Evolutionary conservation across 1,284 basidiomycete species (phyloP), one percentile per base, ranked within the genome.

Genomic region (Thelephora terrestris): DNA sequence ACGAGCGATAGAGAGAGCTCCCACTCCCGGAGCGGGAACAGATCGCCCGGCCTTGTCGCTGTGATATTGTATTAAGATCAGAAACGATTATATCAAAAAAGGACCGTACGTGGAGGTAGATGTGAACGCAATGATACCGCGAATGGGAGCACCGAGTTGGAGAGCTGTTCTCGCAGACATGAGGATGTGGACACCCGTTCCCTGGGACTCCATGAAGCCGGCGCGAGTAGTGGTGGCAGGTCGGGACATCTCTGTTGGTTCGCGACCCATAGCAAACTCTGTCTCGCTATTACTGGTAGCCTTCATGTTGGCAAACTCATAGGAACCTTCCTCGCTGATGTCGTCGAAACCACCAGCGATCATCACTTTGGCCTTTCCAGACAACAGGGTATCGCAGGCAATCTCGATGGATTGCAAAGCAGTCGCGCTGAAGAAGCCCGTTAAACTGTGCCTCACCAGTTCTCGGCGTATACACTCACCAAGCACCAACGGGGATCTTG

Each of bases 221-320:
- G 92, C 78, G 63, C 96, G 90, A 57, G 93, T 98, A 21, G 87
- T 91, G 5, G 95, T 98, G 36, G 94, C 89, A 23, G 96, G 96
- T 52, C 95, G 87, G 47, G 95, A 99, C 88, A 98, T 95, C 68
- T 99, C 95, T 40, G 87, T 91, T 24, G 95, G 95, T 68, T 99
- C 95, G 58, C 96, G 92, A 54, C 96, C 96, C 81, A 96, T 96
- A 7, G 94, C 94, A 60, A 97, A 88, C 69, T 99, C 96, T 35
- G 91, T 90, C 66, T 94, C 90, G 5, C 93, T 86, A 62, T 95
- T 97, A 68, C 89, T 93, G 6, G 96, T 99, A 5, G 96, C 96
- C 70, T 97, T 96, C 96, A 99, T 99, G 75, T 98, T 98, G 50
- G 93, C 95, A 67, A 94, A 94, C 69, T 97, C 93, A 67, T 81